Base-by-base conservation (phyloP, 202 grass and related monocot species). In the Schoenoplectus tabernaemontani region DNA sequence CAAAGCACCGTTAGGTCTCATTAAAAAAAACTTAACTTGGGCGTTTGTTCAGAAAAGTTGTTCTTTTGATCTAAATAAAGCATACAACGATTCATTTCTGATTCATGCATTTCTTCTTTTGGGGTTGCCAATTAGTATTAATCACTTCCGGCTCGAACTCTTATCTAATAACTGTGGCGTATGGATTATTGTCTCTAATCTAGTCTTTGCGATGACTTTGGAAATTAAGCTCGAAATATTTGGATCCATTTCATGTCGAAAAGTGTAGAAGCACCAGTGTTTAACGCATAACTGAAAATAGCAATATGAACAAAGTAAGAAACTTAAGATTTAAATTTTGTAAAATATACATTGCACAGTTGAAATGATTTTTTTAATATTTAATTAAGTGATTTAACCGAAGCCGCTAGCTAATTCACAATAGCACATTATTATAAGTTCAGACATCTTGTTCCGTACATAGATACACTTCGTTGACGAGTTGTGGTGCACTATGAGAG, bases 1-100 rank as follows among this genome's bases (percentile, higher is more conserved):
- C 23, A 79, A 64, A 65, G 78, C 39, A 44, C 78, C 78, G 51
- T 64, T 80, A 80, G 7, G 59, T 60, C 78, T 80, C 48, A 80
- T 80, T 80, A 53, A 80, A 80, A 78, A 19, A 48, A 19, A 9
- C n/a, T n/a, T n/a, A n/a, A n/a, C n/a, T 48, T 15, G 60, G 57
- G 77, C 20, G 1, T n/a, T 63, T 78, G 57, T 64, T 64, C 57
- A 79, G 43, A 5, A 79, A 79, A 79, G 57, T 42, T 43, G 57
- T 19, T 79, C n/a, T n/a, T 79, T 79, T 47, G 41, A 77, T 78
- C 9, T 59, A 36, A 80, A 33, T 64, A 51, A 64, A 64, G 56
- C 78, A 51, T 46, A 30, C 41, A 47, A 64, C 60, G 24, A 48
- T 65, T 36, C 58, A 79, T 63, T 32, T 33, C 11, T 53, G 13